Evolutionary conservation across 2,329 filamentous ascomycete species (phyloP), one percentile per base, ranked within the genome.

Genomic region (Albophoma yamanashiensis): DNA sequence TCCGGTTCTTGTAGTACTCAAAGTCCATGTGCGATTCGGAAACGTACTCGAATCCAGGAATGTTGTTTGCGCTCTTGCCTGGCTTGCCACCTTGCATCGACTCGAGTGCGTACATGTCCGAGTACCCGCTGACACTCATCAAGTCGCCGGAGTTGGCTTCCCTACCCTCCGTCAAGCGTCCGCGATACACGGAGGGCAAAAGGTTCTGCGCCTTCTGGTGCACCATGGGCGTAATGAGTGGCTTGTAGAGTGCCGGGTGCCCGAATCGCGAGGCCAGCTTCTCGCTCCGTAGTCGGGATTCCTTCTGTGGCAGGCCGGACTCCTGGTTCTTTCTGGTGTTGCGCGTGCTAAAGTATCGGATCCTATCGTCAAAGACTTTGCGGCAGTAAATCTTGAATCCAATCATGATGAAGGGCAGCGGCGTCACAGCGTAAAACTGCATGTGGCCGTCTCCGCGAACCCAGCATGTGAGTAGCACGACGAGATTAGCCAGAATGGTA

Each of bases 151-250:
- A 77, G n/a, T 79, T 80, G 2, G 79, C 80, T 34, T 84, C 82
- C 36, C 85, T 81, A 1, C 85, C 83, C 60, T 91, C 87, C 2
- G 80, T 82, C 31, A 96, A 76, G 5, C 93, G 87, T 14, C 92
- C 93, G 31, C 86, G 86, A 71, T 97, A 97, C 57, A 99, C 82
- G 52, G 89, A 85, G n/a, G 88, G 87, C 12, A 99, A 81, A 47
- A 94, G 82, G 61, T 94, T 92, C 68, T 94, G 90, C 2, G 91
- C 91, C 74, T 89, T 96, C 59, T 91, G 89, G 67, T 95, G 89
- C 4, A 97, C 93, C 92, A 97, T 97, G 3, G 93, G 93, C 0
- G 92, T 96, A 67, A 93, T 92, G 25, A 97, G 81, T 4, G 89
- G 88, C 73, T 89, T 89, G 78, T 94, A 96, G 20, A 97, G 80